Base-by-base conservation (phyloP, 2,329 filamentous ascomycete genomes). In the Chaetomium sp. region DNA sequence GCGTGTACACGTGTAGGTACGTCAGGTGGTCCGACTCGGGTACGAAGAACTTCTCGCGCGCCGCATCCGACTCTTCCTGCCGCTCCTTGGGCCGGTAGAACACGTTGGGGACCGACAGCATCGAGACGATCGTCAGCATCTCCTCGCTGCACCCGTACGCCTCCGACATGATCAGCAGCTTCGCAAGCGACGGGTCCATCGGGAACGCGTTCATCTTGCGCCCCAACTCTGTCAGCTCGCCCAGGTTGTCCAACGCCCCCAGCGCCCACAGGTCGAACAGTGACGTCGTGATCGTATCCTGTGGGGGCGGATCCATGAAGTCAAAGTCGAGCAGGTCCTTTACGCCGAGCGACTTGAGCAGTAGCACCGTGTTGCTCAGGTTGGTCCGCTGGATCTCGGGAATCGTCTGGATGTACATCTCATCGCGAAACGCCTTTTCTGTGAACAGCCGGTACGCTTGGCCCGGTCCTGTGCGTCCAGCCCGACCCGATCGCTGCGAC, bases 371-470 rank as follows among this genome's bases (percentile, higher is more conserved):
- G 65, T 97, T 97, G 66, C 90, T 87, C 1, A 99, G 81, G 65
- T 97, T 99, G 0, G 94, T 99, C 14, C 94, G 83, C 72, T 99
- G 94, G 43, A 99, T 97, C 68, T 99, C 94, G 0, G 94, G 94
- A 48, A 99, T 99, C 0, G 94, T 96, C 66, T 96, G 89, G 48
- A 96, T 85, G 70, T 99, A 99, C 59, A 99, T 81, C 69, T 99
- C 94, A 63, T 99, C 94, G 63, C 91, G 89, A 74, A 91, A 99
- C 0, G 94, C 94, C 66, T 90, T 85, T 67, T 99, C 94, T 0
- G 95, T 99, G 67, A 88, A 99, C 0, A 99, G 79, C 56, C 94
- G 88, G 68, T 94, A 99, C 0, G 91, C 90, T 70, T 96, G 96
- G 57, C 95, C 94, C 1, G 94, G 94, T 0, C 94, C 94, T 6